Percentiles rank a stretch among this genome's conserved stretches.
Evolutionary conservation across 345 rosid species (phyloP).

Genomic region (Populus davidiana): DNA sequence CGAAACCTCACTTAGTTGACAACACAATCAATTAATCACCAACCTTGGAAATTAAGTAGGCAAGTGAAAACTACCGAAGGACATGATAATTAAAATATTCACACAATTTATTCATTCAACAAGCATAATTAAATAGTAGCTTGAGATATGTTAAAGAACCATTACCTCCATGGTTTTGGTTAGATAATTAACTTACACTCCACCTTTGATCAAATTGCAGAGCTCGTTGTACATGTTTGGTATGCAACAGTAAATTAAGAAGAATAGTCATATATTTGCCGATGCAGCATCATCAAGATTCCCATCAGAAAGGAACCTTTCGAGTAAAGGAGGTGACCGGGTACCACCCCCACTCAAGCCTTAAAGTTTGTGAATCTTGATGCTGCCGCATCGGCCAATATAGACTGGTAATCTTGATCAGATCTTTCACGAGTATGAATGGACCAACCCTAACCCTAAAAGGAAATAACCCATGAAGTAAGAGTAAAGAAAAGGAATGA

Average conservation of each 20-base stretch:
- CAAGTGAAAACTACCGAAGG: neutral
- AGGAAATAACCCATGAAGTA: neutral
- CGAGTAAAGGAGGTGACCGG: neutral
- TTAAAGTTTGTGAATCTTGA: constrained; percentile 45
- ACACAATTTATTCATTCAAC: neutral
- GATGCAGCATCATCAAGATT: constrained; percentile 75
- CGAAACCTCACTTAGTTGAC: neutral
- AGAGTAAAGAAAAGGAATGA: neutral
- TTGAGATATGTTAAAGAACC: neutral
- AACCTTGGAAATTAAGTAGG: neutral
- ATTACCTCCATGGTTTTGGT: neutral
- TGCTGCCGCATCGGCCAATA: constrained; percentile 43
- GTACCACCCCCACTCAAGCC: neutral
- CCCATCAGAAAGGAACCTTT: constrained; percentile 29
- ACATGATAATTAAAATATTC: neutral
- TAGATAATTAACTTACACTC: neutral
- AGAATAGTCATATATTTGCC: constrained; percentile 35
- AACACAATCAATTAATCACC: neutral
- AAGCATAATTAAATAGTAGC: neutral
- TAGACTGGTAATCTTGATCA: constrained; percentile 24
- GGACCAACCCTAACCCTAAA: constrained; percentile 16
- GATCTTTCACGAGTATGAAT: neutral
- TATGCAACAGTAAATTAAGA: neutral
- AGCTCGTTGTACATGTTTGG: neutral
- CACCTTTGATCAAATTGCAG: neutral